Evolutionary conservation across 139 green algal genomes (phyloP), one percentile per base, ranked within the genome.

Genomic region (Coelastrella sp.): DNA sequence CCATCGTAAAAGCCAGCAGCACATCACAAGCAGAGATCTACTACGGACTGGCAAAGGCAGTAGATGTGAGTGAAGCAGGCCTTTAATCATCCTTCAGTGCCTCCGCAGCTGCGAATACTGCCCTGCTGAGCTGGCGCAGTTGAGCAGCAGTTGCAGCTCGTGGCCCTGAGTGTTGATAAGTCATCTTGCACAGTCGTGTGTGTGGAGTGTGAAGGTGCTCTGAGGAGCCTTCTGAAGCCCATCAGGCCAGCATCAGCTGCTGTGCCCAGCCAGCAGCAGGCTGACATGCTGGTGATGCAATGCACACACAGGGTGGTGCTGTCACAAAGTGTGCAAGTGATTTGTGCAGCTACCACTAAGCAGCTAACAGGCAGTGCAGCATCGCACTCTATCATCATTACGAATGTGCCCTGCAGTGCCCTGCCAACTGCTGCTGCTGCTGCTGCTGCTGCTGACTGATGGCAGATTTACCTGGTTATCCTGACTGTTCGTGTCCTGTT

Each of bases 401-500:
- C 20, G 20, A 12, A 24, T 22, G 8, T 78, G 70, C 10, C 25
- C 11, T 12, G 19, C 8, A 25, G 22, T 59, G 6, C 8, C 75
- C 9, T 22, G n/a, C 61, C 75, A 59, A 27, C 72, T 82, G 24
- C 25, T 60, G 76, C 76, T 60, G 76, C 76, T 59, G 76, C 75
- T 85, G 74, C 76, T 86, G 72, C 49, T 58, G 14, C 65, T 63
- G 70, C 12, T 58, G 10, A 14, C 11, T 82, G 17, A 49, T 49
- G 35, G 35, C 90, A 95, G 93, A 92, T 95, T 59, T 95, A 94
- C 87, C 79, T 94, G 79, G 75, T 91, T 4, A 73, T 95, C 19
- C 87, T 95, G 66, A 94, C 92, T 1, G 85, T 94, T 63, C 90
- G 93, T 7, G 91, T 95, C 7, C 91, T 95, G 35, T 90, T 95